A percentile compares a stretch with the other conserved stretches of the same genome.
phyloP scores from a whole-genome alignment of 106 monocot genomes.

The Xerophyta viscosa region DNA sequence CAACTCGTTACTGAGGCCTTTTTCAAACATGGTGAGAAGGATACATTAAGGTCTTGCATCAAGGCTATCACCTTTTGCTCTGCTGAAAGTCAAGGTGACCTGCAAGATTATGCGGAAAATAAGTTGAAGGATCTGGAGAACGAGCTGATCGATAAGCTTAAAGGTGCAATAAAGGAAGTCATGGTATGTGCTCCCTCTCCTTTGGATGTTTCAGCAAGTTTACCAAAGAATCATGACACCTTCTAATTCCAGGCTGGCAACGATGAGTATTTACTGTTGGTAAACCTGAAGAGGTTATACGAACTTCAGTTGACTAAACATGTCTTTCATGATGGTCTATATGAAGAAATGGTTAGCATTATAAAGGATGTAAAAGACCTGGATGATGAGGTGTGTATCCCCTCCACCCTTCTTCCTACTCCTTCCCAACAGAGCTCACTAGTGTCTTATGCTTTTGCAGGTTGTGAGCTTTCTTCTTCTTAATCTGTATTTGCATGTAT shows the following conservation, averaged over 20 bases:
- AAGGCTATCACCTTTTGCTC: constrained; percentile 82
- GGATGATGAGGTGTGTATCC: constrained; percentile 76
- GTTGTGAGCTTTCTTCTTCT: constrained; percentile 85
- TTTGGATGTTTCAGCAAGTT: not conserved
- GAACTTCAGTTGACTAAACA: constrained; percentile 74
- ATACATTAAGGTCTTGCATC: constrained; percentile 77
- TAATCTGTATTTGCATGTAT: constrained; percentile 88
- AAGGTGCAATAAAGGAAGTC: constrained; percentile 76
- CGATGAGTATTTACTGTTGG: constrained; percentile 95
- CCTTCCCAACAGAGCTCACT: too few relatives aligned
- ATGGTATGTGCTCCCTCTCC: constrained; percentile 34
- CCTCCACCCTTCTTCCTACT: too few relatives aligned
- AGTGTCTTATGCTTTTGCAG: constrained; percentile 49
- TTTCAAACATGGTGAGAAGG: constrained; percentile 94
- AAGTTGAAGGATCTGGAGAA: constrained; percentile 87
- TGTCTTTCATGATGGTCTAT: constrained; percentile 62
- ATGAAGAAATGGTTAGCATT: constrained; percentile 62
- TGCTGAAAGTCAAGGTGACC: constrained; percentile 72
- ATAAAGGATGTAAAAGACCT: constrained; percentile 49
- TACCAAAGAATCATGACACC: constrained; percentile 6
- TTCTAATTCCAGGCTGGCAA: constrained; percentile 53
- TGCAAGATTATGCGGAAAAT: constrained; percentile 84
- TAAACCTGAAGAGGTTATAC: constrained; percentile 86
- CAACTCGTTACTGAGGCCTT: constrained; percentile 82
- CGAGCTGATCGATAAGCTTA: constrained; percentile 71